Conservation (phyloP, 768 basidiomycete species). For the Suillus lakei region DNA sequence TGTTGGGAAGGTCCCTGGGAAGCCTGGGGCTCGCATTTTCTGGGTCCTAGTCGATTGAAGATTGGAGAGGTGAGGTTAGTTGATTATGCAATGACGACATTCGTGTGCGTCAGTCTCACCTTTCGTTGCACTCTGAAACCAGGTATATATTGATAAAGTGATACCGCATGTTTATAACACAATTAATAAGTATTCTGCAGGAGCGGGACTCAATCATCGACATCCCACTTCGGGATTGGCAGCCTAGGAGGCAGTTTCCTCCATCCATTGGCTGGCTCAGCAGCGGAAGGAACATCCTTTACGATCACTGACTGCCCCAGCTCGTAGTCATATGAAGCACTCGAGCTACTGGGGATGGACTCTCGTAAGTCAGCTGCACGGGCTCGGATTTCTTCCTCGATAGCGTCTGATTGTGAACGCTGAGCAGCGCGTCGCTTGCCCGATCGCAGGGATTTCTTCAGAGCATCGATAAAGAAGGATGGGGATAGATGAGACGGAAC, state of each 20-base stretch:
- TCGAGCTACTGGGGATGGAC: neutral
- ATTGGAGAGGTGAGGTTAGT: too few relatives aligned
- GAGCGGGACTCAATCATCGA: too few relatives aligned
- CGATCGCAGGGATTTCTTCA: neutral
- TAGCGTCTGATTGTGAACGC: neutral
- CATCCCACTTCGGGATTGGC: constrained; percentile 37
- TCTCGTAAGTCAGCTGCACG: neutral
- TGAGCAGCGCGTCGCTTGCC: neutral
- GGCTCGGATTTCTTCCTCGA: neutral
- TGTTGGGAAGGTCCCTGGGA: too few relatives aligned
- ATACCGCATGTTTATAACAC: too few relatives aligned
- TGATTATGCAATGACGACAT: too few relatives aligned
- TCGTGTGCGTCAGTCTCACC: too few relatives aligned
- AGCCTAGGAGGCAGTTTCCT: constrained; percentile 32
- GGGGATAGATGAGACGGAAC: neutral
- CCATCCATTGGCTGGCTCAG: constrained; percentile 18
- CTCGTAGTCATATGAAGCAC: neutral
- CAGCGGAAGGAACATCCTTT: neutral
- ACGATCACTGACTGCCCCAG: neutral
- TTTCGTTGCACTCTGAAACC: neutral
- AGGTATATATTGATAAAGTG: too few relatives aligned
- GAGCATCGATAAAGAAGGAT: neutral
- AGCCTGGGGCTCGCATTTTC: too few relatives aligned
- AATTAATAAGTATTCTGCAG: too few relatives aligned
- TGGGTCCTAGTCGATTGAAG: too few relatives aligned